These are phyloP conservation scores for Lipomyces starkeyi DNA, from an alignment of 805 yeast species.

Conservation along the genomic window DNA sequence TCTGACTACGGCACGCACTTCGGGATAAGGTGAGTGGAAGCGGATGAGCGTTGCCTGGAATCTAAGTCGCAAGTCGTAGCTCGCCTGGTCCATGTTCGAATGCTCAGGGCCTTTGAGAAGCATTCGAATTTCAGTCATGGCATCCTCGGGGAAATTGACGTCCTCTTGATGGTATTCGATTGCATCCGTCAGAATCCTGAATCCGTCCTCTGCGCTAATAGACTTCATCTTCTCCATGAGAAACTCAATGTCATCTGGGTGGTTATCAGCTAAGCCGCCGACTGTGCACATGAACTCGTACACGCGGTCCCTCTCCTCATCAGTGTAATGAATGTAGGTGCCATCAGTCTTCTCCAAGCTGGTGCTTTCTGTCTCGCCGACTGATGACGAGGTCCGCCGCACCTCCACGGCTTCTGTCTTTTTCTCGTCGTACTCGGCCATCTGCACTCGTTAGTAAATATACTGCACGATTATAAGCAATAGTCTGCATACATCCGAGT, in stretches of 20 bases:
- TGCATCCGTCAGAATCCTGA: constrained; percentile 51
- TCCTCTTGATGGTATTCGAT: constrained; percentile 54
- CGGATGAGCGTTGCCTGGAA: constrained; percentile 22
- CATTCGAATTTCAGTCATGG: constrained; percentile 46
- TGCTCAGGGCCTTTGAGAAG: constrained; percentile 43
- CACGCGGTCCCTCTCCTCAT: constrained; percentile 10
- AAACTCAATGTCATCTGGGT: constrained; percentile 1
- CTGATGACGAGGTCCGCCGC: neutral
- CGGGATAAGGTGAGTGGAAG: constrained; percentile 50
- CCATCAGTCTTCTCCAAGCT: no score
- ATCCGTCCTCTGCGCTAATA: constrained; percentile 48
- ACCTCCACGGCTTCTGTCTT: neutral
- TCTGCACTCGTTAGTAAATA: neutral
- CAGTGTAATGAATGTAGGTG: neutral
- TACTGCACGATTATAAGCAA: no score
- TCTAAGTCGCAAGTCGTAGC: constrained; percentile 17
- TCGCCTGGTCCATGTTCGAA: constrained; percentile 18
- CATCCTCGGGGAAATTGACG: constrained; percentile 52
- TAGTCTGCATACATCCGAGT: no score
- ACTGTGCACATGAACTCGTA: constrained; percentile 11
- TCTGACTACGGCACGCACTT: constrained; percentile 57
- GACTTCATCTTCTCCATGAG: constrained; percentile 19
- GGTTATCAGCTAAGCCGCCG: constrained; percentile 11
- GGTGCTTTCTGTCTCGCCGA: no score
- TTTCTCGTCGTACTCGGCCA: constrained; percentile 1